These are phyloP conservation scores for Neofusicoccum umdonicola DNA, from an alignment of 2,329 filamentous ascomycete genomes.

Conservation along the genomic window DNA sequence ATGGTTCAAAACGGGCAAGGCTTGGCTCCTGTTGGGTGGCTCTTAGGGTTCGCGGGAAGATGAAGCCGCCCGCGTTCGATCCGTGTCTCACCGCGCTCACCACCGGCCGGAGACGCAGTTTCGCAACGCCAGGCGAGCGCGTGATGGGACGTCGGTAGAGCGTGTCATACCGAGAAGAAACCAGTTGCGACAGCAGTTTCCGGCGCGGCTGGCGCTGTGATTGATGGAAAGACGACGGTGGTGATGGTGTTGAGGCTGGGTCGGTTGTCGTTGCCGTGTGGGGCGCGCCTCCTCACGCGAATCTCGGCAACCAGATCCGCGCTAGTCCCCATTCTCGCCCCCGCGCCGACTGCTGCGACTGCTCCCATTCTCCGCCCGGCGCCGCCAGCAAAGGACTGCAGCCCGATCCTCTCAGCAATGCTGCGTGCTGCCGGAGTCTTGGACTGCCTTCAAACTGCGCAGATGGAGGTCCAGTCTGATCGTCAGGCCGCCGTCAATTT, in stretches of 20 bases:
- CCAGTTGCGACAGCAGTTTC: background rate
- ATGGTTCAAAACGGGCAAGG: background rate
- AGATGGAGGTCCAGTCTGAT: background rate
- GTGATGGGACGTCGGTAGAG: background rate
- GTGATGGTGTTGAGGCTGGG: background rate
- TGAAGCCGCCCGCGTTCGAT: background rate
- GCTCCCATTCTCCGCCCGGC: background rate
- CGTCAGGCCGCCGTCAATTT: background rate
- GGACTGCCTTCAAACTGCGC: background rate
- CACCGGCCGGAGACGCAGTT: background rate
- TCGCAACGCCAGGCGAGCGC: constrained; percentile 6
- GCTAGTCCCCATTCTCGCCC: background rate
- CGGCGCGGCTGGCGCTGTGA: background rate
- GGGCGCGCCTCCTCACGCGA: background rate
- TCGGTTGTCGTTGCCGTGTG: background rate
- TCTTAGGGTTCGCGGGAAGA: background rate
- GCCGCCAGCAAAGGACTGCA: background rate
- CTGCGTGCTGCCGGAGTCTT: background rate
- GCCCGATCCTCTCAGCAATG: background rate
- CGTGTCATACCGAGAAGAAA: background rate
- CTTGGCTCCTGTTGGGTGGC: background rate
- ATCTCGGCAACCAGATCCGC: background rate
- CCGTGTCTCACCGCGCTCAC: background rate
- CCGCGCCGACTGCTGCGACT: background rate
- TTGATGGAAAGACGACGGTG: background rate